Evolutionary conservation across 2,329 filamentous ascomycete genomes (phyloP), one percentile per base, ranked within the genome.

Genomic region (Acephala macrosclerotiorum): DNA sequence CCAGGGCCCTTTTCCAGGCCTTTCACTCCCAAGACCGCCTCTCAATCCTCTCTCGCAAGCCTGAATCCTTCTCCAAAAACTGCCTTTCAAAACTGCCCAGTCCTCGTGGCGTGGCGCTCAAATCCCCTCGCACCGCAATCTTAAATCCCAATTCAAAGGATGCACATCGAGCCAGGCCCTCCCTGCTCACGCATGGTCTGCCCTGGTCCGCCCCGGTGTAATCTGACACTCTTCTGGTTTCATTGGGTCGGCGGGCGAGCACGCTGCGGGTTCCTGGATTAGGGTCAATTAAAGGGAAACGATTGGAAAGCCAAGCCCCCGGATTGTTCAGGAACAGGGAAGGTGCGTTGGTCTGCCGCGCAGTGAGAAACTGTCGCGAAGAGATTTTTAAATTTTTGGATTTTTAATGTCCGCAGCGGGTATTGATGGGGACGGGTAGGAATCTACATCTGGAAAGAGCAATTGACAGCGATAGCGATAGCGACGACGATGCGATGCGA

Each of bases 261-360:
- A 8, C 9, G 45, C 45, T 49, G 45, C 40, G 49, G 49, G 49
- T 53, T 53, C 49, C 49, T 53, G 49, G 12, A 26, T 26, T 29
- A 26, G 49, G 22, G 49, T 11, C 25, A 33, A 22, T 53, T 8
- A 29, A 29, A 14, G 1, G 49, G 25, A 53, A 33, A 53, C 49
- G 29, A 33, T 33, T 33, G 29, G 29, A 9, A 9, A 11, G 49
- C 49, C 25, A 29, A 16, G 14, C 49, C 25, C 11, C 22, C 26
- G 8, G 22, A 22, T 53, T 12, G 26, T 33, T 18, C 49, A 22
- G 45, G 45, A 7, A 8, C 45, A 20, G n/a, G 45, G 7, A n/a
- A 42, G 40, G n/a, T 6, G 11, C 12, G 12, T 6, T 12, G 1
- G 45, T 3, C 12, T 6, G n/a, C 7, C 20, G 45, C 16, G 45